Conservation (phyloP, 1,284 basidiomycete genomes). For the Pisolithus thermaeus region DNA sequence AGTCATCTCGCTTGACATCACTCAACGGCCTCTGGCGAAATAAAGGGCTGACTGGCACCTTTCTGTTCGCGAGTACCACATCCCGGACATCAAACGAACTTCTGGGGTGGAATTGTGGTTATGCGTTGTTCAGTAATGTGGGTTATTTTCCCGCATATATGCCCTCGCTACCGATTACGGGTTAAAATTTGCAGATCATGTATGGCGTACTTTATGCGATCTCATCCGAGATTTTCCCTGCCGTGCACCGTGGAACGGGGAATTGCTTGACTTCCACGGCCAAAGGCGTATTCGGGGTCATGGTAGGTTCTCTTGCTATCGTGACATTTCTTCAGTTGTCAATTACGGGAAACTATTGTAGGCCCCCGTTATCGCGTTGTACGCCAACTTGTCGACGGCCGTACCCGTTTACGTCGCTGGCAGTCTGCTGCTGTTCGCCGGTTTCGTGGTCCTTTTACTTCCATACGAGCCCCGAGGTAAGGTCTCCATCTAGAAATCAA, state of each 20-base stretch:
- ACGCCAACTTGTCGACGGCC: conserved; percentile 57
- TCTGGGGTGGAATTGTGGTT: conserved; percentile 71
- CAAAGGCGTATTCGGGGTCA: conserved; percentile 59
- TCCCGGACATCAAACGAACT: conserved; percentile 56
- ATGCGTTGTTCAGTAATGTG: conserved; percentile 55
- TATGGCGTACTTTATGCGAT: conserved; percentile 68
- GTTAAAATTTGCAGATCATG: conserved; percentile 45
- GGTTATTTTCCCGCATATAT: conserved; percentile 7
- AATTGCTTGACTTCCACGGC: conserved; percentile 60
- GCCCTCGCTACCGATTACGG: background rate
- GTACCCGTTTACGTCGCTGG: conserved; percentile 77
- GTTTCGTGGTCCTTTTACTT: conserved; percentile 60
- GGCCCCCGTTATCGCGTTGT: conserved; percentile 72
- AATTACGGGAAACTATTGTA: conserved; percentile 20
- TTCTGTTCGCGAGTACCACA: conserved; percentile 65
- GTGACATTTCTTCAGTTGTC: background rate
- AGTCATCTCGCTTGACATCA: background rate
- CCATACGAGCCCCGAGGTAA: conserved; percentile 73
- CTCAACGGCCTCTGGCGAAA: conserved; percentile 28
- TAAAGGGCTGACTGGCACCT: conserved; percentile 58
- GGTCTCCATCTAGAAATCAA: conserved; percentile 45
- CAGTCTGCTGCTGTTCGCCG: conserved; percentile 61
- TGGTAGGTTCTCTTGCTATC: conserved; percentile 31
- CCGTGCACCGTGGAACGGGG: conserved; percentile 67
- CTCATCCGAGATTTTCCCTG: conserved; percentile 65